Base-by-base conservation (phyloP, 2,329 filamentous ascomycete genomes). In the Microdochium nivale region DNA sequence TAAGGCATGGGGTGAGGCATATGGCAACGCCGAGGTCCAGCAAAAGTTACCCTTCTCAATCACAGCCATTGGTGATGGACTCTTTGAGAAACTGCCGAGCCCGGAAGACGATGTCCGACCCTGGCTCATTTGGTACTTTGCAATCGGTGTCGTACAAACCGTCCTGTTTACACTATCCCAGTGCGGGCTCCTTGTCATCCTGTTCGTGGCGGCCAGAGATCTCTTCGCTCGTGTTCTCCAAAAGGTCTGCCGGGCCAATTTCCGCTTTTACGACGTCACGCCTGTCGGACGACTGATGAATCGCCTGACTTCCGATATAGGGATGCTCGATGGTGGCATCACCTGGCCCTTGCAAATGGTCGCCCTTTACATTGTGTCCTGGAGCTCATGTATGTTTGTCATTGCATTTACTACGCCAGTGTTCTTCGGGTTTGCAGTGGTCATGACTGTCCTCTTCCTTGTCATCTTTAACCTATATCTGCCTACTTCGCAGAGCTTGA, bases 211-310 rank as follows among this genome's bases (percentile, higher is more conserved):
- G 1, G 88, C 88, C 0, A 87, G 86, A 59, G 72, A 75, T 7
- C 79, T 96, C 49, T 96, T 96, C 67, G 74, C 74, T 54, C 76
- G 81, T 37, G 87, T 89, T 21, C 81, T 96, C 69, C 71, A 78
- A 1, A 80, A 79, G 49, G 88, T 96, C 49, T 86, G 86, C 62
- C 80, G 83, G 59, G 88, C 90, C 0, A 91, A 86, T 0, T 95
- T 96, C 69, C 83, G 90, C 1, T 96, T 91, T 67, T 94, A 95
- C 70, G 91, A 96, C 63, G 83, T 89, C 3, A 96, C 91, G 0
- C 91, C 91, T 0, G 84, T 95, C 0, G 91, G 91, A 0, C 82
- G 91, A 47, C 73, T 96, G 55, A 96, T 96, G 88, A 96, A 96
- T 65, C 81, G 91, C 8, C 76, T 96, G 54, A 95, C 90, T 0